Conservation (phyloP, 768 basidiomycete species). For the Mycena pura region DNA sequence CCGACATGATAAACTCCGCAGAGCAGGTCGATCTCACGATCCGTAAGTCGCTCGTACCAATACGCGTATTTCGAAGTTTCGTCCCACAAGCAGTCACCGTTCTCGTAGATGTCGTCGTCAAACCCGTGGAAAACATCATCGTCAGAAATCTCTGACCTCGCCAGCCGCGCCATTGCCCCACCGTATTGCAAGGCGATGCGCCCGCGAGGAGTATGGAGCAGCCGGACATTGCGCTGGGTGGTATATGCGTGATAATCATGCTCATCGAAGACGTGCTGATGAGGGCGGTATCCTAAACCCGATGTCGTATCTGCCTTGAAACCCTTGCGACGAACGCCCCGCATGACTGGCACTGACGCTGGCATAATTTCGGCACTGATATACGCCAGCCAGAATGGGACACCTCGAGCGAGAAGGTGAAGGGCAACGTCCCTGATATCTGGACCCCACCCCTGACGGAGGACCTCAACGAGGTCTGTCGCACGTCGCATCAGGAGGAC, state of each 20-base stretch:
- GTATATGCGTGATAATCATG: not conserved
- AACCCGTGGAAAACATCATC: too few relatives aligned
- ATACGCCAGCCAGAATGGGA: not conserved
- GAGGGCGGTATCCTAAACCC: not conserved
- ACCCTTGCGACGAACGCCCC: not conserved
- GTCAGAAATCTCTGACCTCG: not conserved
- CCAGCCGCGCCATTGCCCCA: not conserved
- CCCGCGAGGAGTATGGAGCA: not conserved
- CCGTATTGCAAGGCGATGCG: not conserved
- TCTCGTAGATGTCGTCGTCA: not conserved
- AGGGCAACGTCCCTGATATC: not conserved
- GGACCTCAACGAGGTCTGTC: not conserved
- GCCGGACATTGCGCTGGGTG: not conserved
- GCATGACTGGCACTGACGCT: not conserved
- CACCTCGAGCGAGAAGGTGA: not conserved
- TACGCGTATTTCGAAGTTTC: not conserved
- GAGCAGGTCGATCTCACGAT: not conserved
- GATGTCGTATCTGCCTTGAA: not conserved
- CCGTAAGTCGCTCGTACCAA: not conserved
- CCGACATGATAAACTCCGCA: not conserved
- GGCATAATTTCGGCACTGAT: not conserved
- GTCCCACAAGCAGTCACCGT: not conserved
- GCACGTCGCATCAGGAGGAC: not conserved
- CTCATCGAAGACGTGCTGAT: not conserved
- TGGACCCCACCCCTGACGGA: conserved; percentile 1